A percentile compares a stretch with the other conserved stretches of the same genome.
Conservation (phyloP, 2,329 filamentous ascomycete genomes). For the Didymella glomerata region DNA sequence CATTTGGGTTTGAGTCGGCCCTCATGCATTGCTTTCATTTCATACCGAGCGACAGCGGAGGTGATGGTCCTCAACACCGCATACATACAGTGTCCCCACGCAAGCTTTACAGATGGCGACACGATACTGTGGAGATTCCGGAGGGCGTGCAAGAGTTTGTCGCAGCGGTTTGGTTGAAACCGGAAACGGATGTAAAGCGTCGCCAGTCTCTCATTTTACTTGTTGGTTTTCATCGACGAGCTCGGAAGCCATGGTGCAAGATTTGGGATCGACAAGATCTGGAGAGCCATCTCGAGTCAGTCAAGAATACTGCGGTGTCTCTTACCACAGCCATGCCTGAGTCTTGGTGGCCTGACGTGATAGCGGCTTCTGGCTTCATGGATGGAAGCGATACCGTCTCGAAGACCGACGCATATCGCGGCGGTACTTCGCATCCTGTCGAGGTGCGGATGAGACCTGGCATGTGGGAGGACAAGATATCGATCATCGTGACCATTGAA, state of each 20-base stretch:
- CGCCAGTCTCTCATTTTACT: not conserved
- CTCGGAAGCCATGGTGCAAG: not conserved
- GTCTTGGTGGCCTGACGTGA: not conserved
- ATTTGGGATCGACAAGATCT: not conserved
- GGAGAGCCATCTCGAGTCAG: not conserved
- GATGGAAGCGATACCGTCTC: not conserved
- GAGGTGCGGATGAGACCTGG: not conserved
- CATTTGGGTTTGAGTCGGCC: not conserved
- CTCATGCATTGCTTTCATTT: conserved; percentile 1
- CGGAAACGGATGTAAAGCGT: not conserved
- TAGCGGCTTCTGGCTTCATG: not conserved
- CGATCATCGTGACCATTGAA: conserved; percentile 1
- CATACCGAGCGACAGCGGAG: not conserved
- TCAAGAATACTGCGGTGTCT: not conserved
- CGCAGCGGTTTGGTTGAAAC: not conserved
- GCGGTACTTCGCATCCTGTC: not conserved
- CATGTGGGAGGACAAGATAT: conserved; percentile 2
- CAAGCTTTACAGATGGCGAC: not conserved
- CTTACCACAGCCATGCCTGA: not conserved
- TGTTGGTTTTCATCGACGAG: not conserved
- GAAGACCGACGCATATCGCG: not conserved
- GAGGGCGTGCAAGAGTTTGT: not conserved
- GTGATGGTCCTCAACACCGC: not conserved
- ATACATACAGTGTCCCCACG: not conserved
- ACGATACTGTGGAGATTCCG: not conserved